Conservation (phyloP, 768 basidiomycete genomes). For the Serendipita vermifera region DNA sequence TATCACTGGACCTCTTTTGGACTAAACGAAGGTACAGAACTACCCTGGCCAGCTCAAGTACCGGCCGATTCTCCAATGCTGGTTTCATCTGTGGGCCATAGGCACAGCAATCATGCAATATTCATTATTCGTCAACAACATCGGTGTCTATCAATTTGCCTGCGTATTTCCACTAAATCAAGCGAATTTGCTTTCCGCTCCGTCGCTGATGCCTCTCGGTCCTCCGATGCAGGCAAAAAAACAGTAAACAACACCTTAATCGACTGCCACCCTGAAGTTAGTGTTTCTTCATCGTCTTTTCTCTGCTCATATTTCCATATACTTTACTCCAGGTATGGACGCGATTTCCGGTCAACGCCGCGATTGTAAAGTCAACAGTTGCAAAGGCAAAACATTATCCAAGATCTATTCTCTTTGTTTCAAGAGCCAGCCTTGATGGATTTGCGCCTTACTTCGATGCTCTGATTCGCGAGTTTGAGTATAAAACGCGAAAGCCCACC, state of each 20-base stretch:
- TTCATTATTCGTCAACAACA: not conserved
- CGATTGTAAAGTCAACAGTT: constrained; percentile 33
- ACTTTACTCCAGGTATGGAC: constrained; percentile 54
- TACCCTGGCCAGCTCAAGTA: not conserved
- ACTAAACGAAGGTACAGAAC: not conserved
- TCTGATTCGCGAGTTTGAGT: constrained; percentile 37
- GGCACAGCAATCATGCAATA: not conserved
- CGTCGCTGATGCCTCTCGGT: not conserved
- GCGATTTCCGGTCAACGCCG: constrained; percentile 44
- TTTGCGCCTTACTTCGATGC: constrained; percentile 32
- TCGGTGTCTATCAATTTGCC: not conserved
- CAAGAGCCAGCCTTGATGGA: constrained; percentile 25
- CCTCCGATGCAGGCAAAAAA: not conserved
- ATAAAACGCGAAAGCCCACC: constrained; percentile 39
- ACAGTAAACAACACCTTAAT: not conserved
- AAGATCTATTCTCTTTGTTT: constrained; percentile 35
- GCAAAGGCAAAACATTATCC: constrained; percentile 16
- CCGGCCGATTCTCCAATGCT: not conserved
- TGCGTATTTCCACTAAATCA: not conserved
- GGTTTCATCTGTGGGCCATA: not conserved
- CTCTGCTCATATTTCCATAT: too few relatives aligned
- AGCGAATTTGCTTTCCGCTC: not conserved
- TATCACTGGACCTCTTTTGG: not conserved
- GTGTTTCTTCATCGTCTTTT: too few relatives aligned
- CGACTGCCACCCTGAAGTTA: not conserved